Evolutionary conservation across 78 protist species (phyloP).

Genomic region (Isochrysis galbana): DNA sequence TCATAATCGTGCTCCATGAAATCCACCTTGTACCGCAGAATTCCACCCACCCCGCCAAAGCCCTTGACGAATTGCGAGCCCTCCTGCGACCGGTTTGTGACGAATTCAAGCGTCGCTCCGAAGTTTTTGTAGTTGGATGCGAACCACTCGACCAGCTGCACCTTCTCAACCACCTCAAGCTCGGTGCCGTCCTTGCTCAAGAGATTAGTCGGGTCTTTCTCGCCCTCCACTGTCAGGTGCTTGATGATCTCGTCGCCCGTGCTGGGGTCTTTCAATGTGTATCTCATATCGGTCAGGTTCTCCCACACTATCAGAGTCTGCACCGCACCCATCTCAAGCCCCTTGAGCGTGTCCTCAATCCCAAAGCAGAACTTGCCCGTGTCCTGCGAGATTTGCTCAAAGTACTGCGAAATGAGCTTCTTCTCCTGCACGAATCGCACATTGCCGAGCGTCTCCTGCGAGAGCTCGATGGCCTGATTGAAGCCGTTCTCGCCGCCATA

Average conservation of each 20-base stretch:
- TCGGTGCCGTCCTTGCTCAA: conserved; percentile 54
- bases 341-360: conserved; percentile 81
- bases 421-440: conserved; percentile 98
- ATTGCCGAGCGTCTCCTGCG: conserved; percentile 84
- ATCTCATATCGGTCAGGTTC: conserved; percentile 68
- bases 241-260: neutral
- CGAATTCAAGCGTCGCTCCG: conserved; percentile 92
- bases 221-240: neutral
- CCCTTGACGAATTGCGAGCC: conserved; percentile 98
- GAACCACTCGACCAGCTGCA: conserved; percentile 93
- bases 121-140: conserved; percentile 90
- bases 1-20: conserved; percentile 43
- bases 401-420: conserved; percentile 92
- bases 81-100: conserved; percentile 95
- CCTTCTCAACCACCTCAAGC: conserved; percentile 71
- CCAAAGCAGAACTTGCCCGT: conserved; percentile 92
- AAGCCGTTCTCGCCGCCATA: conserved; percentile 96
- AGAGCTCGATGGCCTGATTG: conserved; percentile 98
- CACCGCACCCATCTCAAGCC: conserved; percentile 94
- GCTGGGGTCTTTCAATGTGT: conserved; percentile 36
- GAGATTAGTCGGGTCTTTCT: too few relatives aligned
- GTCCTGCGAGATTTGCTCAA: conserved; percentile 96
- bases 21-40: conserved; percentile 84
- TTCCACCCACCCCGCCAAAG: conserved; percentile 98
- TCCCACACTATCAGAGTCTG: conserved; percentile 93